These are phyloP conservation scores for Dryadomyces quercivorus DNA, from an alignment of 2,329 filamentous ascomycete genomes.

Conservation along the genomic window DNA sequence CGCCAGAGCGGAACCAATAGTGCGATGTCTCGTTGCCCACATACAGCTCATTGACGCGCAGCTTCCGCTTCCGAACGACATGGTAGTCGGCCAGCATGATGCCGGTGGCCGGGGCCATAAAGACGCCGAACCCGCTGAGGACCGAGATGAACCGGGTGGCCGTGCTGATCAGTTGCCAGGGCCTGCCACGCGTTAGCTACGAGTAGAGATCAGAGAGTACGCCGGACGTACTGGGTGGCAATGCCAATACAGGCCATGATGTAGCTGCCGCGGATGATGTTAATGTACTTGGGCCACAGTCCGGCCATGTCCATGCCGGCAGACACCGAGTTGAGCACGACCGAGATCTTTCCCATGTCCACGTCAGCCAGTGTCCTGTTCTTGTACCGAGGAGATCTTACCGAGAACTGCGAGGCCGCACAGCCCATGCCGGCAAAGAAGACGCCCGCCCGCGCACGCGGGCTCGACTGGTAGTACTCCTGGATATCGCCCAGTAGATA, in stretches of 20 bases:
- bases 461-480: conserved; percentile 14
- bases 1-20: conserved; percentile 29
- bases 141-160: conserved; percentile 17
- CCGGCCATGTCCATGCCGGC: conserved; percentile 43
- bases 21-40: conserved; percentile 20
- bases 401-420: conserved; percentile 16
- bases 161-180: conserved; percentile 18
- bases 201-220: conserved; percentile 7
- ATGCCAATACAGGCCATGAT: conserved; percentile 9
- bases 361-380: no score
- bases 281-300: conserved; percentile 38
- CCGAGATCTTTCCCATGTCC: neutral
- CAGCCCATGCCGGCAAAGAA: conserved; percentile 31
- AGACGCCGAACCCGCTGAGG: conserved; percentile 22
- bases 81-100: conserved; percentile 10
- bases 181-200: conserved; percentile 8
- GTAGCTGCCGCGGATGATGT: conserved; percentile 35
- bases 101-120: conserved; percentile 28
- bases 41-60: conserved; percentile 32
- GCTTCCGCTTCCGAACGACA: conserved; percentile 19
- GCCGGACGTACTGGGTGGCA: conserved; percentile 1
- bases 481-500: conserved; percentile 19
- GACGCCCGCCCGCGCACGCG: conserved; percentile 25
- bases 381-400: conserved; percentile 5
- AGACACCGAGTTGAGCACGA: conserved; percentile 31